Conservation (phyloP, 2,329 filamentous ascomycete species). For the Colletotrichum lupini region DNA sequence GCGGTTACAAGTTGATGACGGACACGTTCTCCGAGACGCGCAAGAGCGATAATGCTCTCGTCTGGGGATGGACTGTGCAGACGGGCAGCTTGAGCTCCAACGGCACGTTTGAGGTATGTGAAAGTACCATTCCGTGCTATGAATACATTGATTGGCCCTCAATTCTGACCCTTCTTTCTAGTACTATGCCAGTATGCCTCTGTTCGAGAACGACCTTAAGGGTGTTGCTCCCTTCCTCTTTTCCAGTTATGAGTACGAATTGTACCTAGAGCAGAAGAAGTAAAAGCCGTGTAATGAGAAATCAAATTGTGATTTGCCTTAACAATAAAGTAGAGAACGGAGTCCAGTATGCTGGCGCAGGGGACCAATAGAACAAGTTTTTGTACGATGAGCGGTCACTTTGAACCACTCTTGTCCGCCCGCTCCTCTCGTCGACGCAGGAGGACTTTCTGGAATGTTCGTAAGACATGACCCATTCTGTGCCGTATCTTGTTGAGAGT, state of each 20-base stretch:
- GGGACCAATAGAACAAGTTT: too few relatives aligned
- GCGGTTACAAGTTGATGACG: slow-evolving; percentile 56
- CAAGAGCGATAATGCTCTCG: slow-evolving; percentile 56
- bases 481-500: too few relatives aligned
- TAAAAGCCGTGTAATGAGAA: not conserved
- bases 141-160: not conserved
- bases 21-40: slow-evolving; percentile 55
- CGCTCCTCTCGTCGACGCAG: too few relatives aligned
- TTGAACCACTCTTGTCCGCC: too few relatives aligned
- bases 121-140: not conserved
- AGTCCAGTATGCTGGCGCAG: too few relatives aligned
- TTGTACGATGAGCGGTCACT: too few relatives aligned
- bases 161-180: not conserved
- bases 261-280: slow-evolving; percentile 30
- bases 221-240: slow-evolving; percentile 41
- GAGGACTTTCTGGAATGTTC: too few relatives aligned
- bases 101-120: slow-evolving; percentile 53
- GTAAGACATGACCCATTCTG: too few relatives aligned
- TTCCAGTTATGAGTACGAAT: slow-evolving; percentile 40
- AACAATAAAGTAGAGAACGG: too few relatives aligned
- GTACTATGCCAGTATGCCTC: slow-evolving; percentile 41
- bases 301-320: too few relatives aligned
- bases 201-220: slow-evolving; percentile 42
- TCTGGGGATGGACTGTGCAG: slow-evolving; percentile 46
- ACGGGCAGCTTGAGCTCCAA: slow-evolving; percentile 50